These are phyloP conservation scores for Calendula officinalis DNA, from an alignment of 129 eudicot genomes.

Conservation along the genomic window DNA sequence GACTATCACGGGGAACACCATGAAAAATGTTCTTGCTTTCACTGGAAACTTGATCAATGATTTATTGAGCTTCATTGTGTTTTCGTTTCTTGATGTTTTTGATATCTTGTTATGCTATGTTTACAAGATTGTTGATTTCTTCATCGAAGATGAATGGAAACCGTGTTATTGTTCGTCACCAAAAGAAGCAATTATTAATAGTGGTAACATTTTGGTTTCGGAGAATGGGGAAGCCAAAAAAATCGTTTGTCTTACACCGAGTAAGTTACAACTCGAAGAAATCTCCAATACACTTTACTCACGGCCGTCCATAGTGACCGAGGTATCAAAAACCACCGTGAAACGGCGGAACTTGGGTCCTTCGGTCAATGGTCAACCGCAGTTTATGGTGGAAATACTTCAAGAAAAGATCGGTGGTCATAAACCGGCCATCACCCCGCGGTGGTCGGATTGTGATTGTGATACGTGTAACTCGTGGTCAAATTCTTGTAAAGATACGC, in stretches of 20 bases:
- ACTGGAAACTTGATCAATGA: constrained; percentile 49
- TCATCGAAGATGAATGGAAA: constrained; percentile 82
- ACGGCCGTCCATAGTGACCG: constrained; percentile 57
- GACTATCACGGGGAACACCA: constrained; percentile 8
- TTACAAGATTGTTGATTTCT: constrained; percentile 56
- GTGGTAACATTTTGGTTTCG: constrained; percentile 66
- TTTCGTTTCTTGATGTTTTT: constrained; percentile 54
- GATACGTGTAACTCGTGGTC: constrained; percentile 73
- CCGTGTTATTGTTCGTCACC: constrained; percentile 85
- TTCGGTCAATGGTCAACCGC: constrained; percentile 21
- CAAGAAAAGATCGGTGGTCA: constrained; percentile 55
- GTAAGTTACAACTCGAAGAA: constrained; percentile 62
- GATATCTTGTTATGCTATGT: constrained; percentile 64
- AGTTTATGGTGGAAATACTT: constrained; percentile 64
- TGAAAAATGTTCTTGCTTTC: constrained; percentile 25
- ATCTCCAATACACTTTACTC: constrained; percentile 81
- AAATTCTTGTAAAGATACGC: constrained; percentile 50
- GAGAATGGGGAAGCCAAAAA: constrained; percentile 65
- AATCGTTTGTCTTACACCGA: constrained; percentile 57
- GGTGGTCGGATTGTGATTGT: constrained; percentile 98
- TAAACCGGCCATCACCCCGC: constrained; percentile 40
- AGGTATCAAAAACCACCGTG: constrained; percentile 59
- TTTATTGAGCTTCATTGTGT: constrained; percentile 59
- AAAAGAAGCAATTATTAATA: constrained; percentile 42
- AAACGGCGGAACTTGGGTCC: constrained; percentile 30